Evolutionary conservation across 208 protist species (phyloP), one percentile per base, ranked within the genome.

Genomic region (Lotmaria passim): DNA sequence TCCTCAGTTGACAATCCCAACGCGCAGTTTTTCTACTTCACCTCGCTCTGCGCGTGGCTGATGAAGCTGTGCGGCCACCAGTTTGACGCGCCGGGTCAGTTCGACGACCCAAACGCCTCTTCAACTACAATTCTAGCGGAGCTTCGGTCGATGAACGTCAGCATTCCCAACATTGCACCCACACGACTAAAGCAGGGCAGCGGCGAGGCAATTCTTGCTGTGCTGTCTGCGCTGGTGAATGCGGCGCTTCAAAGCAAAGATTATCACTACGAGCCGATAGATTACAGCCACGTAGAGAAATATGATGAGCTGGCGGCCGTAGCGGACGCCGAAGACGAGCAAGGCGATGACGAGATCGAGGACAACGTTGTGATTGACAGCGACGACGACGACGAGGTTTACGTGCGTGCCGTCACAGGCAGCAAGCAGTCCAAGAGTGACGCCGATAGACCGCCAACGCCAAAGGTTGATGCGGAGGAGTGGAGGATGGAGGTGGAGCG

Each of bases 1-100:
- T 93, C 89, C 6, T 86, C 91, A 12, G 58, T 93, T 26, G 88
- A 94, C 73, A 97, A 97, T 61, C 84, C 88, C 15, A 97, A 95
- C 59, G 73, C 85, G 15, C 93, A 97, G 59, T 97, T 95, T 69
- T 93, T 87, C 68, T 97, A 97, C 57, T 97, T 97, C 67, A 95
- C 93, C 0, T 96, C 90, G 17, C 62, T 97, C 19, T 91, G 85
- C 63, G 79, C 87, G 19, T 97, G 93, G 93, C 71, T 97, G 38
- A 95, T 97, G 85, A 85, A 81, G 36, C 39, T 93, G 31, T 89
- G 80, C 72, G 90, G 85, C 5, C 85, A 91, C 47, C 69, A 75
- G 8, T 82, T 91, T 71, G 84, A 91, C 31, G 65, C 83, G 7
- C 89, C 93, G 12, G 93, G 88, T 1, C 90, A 97, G 60, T 97